A percentile compares a stretch with the other conserved stretches of the same genome.
Conservation (phyloP, 176 grass and related monocot species). For the bread wheat (Triticum aestivum) region DNA sequence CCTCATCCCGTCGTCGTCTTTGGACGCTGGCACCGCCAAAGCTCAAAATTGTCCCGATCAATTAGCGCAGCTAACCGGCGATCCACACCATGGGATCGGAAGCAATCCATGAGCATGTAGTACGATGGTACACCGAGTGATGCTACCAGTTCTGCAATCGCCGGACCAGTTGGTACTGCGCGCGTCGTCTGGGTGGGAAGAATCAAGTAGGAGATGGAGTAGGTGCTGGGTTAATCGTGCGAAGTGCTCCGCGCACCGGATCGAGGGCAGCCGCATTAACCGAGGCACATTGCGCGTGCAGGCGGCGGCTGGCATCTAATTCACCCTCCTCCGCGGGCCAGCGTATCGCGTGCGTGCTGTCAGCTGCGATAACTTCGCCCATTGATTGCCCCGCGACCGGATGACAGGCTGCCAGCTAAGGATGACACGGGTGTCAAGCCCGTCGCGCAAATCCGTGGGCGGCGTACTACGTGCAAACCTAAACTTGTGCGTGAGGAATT, state of each 20-base stretch:
- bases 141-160: not conserved
- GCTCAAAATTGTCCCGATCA: not conserved
- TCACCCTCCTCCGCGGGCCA: not conserved
- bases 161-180: not conserved
- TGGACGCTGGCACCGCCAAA: not conserved
- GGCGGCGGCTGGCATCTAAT: not conserved
- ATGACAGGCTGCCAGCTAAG: conserved; percentile 8
- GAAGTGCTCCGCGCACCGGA: not conserved
- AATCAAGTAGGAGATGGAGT: not conserved
- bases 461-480: no score
- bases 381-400: conserved; percentile 15
- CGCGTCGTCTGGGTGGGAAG: not conserved
- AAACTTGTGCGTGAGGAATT: no score
- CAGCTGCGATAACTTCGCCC: conserved; percentile 17
- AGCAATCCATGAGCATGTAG: not conserved
- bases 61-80: not conserved
- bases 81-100: not conserved
- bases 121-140: no score
- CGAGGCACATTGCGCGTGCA: not conserved
- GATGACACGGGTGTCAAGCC: conserved; percentile 21
- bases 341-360: conserved; percentile 13
- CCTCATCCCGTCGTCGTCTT: not conserved
- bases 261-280: not conserved
- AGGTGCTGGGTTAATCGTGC: not conserved
- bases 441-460: not conserved